Base-by-base conservation (phyloP, 441 rosid species). In the Aleurites moluccanus region DNA sequence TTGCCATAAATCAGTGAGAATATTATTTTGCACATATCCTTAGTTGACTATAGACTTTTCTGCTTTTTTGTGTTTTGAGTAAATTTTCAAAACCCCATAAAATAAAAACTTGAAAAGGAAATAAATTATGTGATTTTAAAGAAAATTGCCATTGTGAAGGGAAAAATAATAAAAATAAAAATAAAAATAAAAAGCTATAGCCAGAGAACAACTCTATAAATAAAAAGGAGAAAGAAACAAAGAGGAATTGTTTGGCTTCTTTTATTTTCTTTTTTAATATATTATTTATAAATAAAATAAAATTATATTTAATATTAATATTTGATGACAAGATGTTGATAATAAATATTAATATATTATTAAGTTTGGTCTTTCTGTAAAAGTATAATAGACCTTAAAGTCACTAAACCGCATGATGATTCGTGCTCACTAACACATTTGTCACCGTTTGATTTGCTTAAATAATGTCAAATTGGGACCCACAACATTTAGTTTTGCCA, bases 11-110 rank as follows among this genome's bases (percentile, higher is more conserved):
- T 25, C 15, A 64, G 53, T n/a, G 68, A 50, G 55, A 80, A 77
- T 84, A 74, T 79, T 71, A 70, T 28, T 64, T 28, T 72, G 49
- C 27, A 30, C n/a, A 30, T 55, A 28, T 81, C 70, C 59, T 68
- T 55, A n/a, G 77, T 80, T 80, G 86, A 80, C 89, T 78, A 27
- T 40, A 72, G 85, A 84, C 87, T 84, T 87, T 82, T 82, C n/a
- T n/a, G n/a, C 85, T 76, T 38, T 66, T 71, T 33, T 78, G 33
- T 74, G 70, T 69, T 4, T 50, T 13, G n/a, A 30, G 49, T 18
- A 76, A 68, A 45, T 33, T 80, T 78, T 74, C 61, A 72, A 77
- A 73, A 65, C 28, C 33, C 8, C 47, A 47, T 9, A 50, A 60
- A 35, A 70, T 20, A 69, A 25, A 67, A 40, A 25, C 13, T 53